Evolutionary conservation across 164 flowering plant species (phyloP).

Genomic region (Nymphaea colorata): DNA sequence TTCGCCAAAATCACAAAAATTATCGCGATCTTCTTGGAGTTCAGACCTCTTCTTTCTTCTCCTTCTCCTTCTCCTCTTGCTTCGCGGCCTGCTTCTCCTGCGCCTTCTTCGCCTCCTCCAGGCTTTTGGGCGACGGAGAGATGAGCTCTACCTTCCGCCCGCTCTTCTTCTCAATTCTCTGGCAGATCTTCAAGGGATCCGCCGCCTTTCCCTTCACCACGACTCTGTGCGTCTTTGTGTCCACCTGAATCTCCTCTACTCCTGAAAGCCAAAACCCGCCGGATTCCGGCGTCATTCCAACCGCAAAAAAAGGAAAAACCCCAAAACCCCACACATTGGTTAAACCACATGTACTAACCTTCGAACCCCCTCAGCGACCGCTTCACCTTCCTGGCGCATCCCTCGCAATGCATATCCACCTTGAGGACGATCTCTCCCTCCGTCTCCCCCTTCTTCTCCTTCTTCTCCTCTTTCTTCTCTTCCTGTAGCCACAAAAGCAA

Average conservation of each 20-base stretch:
- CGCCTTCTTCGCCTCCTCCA: slow-evolving; percentile 23
- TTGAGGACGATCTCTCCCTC: slow-evolving; percentile 34
- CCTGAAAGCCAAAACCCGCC: slow-evolving; percentile 22
- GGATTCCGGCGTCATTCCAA: background rate
- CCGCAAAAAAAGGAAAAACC: background rate
- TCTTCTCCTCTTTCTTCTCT: slow-evolving; percentile 2
- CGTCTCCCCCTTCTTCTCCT: slow-evolving; percentile 17
- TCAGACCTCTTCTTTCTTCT: slow-evolving; percentile 44
- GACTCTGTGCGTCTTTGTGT: slow-evolving; percentile 56
- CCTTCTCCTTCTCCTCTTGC: slow-evolving; percentile 14
- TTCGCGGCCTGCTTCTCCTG: slow-evolving; percentile 9
- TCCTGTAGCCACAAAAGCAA: background rate
- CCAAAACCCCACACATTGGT: background rate
- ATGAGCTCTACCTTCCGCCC: slow-evolving; percentile 68
- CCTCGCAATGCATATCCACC: slow-evolving; percentile 94
- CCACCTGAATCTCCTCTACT: slow-evolving; percentile 68
- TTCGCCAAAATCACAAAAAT: too few relatives aligned
- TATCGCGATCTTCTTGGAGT: too few relatives aligned
- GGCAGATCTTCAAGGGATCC: slow-evolving; percentile 66
- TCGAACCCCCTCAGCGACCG: slow-evolving; percentile 50
- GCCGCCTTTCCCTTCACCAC: slow-evolving; percentile 74
- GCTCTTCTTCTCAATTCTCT: slow-evolving; percentile 68
- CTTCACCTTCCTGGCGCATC: slow-evolving; percentile 71
- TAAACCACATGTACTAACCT: slow-evolving; percentile 22
- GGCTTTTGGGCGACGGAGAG: slow-evolving; percentile 64